Conservation (phyloP, 805 yeast species). For the Pichia nanzhaoensis region DNA sequence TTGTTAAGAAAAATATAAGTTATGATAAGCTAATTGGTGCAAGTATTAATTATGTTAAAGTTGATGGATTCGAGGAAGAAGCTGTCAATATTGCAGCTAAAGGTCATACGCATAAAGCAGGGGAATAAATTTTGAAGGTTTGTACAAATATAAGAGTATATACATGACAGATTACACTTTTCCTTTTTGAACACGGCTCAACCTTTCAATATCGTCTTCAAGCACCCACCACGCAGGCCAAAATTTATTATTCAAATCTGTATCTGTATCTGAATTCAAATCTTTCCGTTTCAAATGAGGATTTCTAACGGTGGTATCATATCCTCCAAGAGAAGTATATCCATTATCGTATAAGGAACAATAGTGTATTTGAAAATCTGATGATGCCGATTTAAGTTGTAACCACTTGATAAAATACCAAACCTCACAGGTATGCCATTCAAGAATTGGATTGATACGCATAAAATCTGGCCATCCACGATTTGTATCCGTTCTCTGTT, state of each 20-base stretch:
- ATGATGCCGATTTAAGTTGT: constrained; percentile 45
- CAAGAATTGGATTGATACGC: constrained; percentile 80
- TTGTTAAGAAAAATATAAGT: constrained; percentile 74
- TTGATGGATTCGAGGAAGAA: constrained; percentile 75
- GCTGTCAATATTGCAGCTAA: constrained; percentile 62
- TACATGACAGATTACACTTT: constrained; percentile 9
- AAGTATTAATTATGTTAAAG: constrained; percentile 66
- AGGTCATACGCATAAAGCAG: constrained; percentile 43
- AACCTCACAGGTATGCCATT: constrained; percentile 77
- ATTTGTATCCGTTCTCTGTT: constrained; percentile 75
- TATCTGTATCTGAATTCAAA: no score
- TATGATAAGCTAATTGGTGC: constrained; percentile 42
- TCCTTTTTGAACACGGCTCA: constrained; percentile 26
- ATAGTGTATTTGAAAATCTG: constrained; percentile 35
- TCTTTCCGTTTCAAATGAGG: constrained; percentile 40
- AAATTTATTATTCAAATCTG: constrained; percentile 18
- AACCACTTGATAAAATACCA: constrained; percentile 58
- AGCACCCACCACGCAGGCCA: constrained; percentile 52
- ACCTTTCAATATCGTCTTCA: constrained; percentile 55
- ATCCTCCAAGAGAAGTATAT: constrained; percentile 85
- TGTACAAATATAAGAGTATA: neutral
- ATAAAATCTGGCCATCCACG: constrained; percentile 86
- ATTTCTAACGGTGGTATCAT: constrained; percentile 61
- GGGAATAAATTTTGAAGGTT: neutral
- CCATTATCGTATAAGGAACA: constrained; percentile 77